Evolutionary conservation across 2,329 filamentous ascomycete species (phyloP).

Genomic region (Cladosporium halotolerans): DNA sequence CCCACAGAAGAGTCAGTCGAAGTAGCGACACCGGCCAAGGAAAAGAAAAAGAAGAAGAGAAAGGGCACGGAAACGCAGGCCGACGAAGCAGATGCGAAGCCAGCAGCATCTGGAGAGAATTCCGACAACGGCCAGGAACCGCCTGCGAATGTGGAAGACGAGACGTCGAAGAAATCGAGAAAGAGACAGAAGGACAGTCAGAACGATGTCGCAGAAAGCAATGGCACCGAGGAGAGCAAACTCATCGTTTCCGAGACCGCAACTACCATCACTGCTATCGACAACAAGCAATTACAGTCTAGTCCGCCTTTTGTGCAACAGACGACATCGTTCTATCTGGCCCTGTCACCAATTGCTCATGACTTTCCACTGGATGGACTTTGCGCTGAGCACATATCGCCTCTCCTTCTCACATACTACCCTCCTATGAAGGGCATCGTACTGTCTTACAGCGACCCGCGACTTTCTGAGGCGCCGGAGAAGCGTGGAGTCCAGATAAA

Average conservation of each 20-base stretch:
- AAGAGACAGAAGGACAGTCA: slow-evolving; percentile 3
- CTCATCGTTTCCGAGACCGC: background rate
- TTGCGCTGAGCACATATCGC: slow-evolving; percentile 67
- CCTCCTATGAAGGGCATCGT: slow-evolving; percentile 67
- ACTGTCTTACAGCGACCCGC: slow-evolving; percentile 64
- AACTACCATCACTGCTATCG: slow-evolving; percentile 6
- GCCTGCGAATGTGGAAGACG: background rate
- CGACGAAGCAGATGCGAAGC: slow-evolving; percentile 6
- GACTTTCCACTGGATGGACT: slow-evolving; percentile 63
- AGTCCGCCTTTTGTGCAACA: slow-evolving; percentile 69
- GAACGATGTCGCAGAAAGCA: slow-evolving; percentile 9
- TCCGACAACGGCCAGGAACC: background rate
- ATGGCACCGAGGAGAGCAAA: slow-evolving; percentile 2
- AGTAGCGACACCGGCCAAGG: background rate
- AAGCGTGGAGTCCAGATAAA: slow-evolving; percentile 4
- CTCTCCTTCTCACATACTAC: slow-evolving; percentile 70
- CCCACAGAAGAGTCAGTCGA: slow-evolving; percentile 5
- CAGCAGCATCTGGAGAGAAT: background rate
- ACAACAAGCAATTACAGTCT: slow-evolving; percentile 1
- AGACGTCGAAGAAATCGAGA: slow-evolving; percentile 9
- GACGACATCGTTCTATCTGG: slow-evolving; percentile 73
- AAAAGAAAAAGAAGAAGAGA: slow-evolving; percentile 11
- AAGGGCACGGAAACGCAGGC: slow-evolving; percentile 1
- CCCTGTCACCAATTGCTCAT: slow-evolving; percentile 66
- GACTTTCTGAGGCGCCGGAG: slow-evolving; percentile 48